These are phyloP conservation scores for Leccinum uliginosum DNA, from an alignment of 768 basidiomycete genomes.

Conservation along the genomic window DNA sequence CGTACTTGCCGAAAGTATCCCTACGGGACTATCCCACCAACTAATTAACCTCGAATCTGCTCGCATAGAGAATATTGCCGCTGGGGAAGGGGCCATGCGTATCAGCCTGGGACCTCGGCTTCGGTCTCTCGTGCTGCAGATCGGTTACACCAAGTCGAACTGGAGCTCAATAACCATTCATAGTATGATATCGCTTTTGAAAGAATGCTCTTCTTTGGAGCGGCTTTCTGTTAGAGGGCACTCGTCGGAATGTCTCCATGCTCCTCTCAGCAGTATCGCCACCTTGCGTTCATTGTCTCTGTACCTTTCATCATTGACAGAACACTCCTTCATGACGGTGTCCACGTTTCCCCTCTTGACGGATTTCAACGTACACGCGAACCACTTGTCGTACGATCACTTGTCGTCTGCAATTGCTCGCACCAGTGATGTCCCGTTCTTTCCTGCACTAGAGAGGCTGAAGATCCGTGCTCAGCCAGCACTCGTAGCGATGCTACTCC, in stretches of 20 bases:
- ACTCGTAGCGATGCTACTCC: constrained; percentile 34
- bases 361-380: constrained; percentile 43
- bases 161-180: constrained; percentile 22
- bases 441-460: constrained; percentile 37
- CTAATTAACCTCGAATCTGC: constrained; percentile 17
- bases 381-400: constrained; percentile 31
- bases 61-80: constrained; percentile 17
- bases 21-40: neutral
- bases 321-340: constrained; percentile 34
- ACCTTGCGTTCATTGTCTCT: constrained; percentile 37
- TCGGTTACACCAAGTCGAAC: constrained; percentile 18
- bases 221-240: constrained; percentile 39
- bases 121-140: constrained; percentile 34
- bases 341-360: constrained; percentile 34
- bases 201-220: constrained; percentile 27
- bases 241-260: constrained; percentile 26
- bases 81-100: constrained; percentile 8
- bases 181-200: constrained; percentile 23
- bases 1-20: constrained; percentile 8
- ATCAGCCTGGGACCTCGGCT: constrained; percentile 35
- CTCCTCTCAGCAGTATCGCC: constrained; percentile 30
- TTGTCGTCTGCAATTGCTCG: constrained; percentile 6
- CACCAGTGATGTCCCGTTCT: constrained; percentile 14
- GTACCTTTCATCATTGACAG: constrained; percentile 37
- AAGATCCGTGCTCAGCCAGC: constrained; percentile 37